phyloP scores from a whole-genome alignment of 768 basidiomycete species.

The Mycena kentingensis region DNA sequence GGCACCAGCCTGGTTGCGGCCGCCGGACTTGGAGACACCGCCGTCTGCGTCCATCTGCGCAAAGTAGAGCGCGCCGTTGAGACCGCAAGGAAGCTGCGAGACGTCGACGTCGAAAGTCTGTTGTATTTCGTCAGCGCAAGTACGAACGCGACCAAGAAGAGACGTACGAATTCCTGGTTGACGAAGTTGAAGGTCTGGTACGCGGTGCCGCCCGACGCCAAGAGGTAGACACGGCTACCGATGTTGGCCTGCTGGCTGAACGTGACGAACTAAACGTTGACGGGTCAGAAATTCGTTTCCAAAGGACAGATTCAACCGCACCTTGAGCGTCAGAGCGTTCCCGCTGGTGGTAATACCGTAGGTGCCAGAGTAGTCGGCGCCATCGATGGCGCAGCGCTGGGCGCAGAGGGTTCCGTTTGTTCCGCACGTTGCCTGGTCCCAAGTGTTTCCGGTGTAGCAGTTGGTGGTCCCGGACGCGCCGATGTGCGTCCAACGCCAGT shows the following conservation, averaged over 20 bases:
- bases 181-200: slow-evolving; percentile 55
- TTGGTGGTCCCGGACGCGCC: slow-evolving; percentile 37
- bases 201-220: slow-evolving; percentile 42
- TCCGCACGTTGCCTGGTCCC: slow-evolving; percentile 49
- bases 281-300: not conserved
- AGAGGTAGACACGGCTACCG: slow-evolving; percentile 48
- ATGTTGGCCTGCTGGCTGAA: slow-evolving; percentile 34
- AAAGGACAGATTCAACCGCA: slow-evolving; percentile 16
- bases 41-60: slow-evolving; percentile 62
- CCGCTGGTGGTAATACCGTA: slow-evolving; percentile 55
- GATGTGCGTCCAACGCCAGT: slow-evolving; percentile 52
- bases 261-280: slow-evolving; percentile 13
- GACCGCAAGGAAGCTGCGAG: slow-evolving; percentile 56
- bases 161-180: slow-evolving; percentile 51
- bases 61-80: slow-evolving; percentile 67
- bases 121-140: slow-evolving; percentile 28
- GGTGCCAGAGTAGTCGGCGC: slow-evolving; percentile 50
- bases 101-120: slow-evolving; percentile 58
- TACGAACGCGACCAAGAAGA: not conserved
- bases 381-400: slow-evolving; percentile 43
- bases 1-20: slow-evolving; percentile 55
- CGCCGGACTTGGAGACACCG: slow-evolving; percentile 43
- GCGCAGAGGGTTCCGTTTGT: slow-evolving; percentile 52
- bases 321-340: slow-evolving; percentile 46
- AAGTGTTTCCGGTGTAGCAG: slow-evolving; percentile 55